Base-by-base conservation (phyloP, 192 early-diverging fungal species). In the Chytriomyces sp. region DNA sequence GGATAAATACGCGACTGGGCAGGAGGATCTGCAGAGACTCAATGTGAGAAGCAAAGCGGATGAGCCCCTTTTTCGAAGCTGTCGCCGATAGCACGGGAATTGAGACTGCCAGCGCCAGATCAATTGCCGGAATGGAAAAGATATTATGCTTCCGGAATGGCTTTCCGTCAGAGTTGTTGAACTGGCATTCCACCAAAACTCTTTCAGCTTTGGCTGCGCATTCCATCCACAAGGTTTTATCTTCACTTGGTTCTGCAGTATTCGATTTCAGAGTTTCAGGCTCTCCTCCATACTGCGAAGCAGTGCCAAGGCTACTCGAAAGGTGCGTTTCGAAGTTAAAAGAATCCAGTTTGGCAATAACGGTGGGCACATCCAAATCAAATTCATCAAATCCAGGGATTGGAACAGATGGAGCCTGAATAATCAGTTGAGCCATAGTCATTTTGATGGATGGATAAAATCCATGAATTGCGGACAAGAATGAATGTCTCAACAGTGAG, bases 401-500 rank as follows among this genome's bases (percentile, higher is more conserved):
- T n/a, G 43, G n/a, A 10, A 13, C 23, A 18, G 28, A 10, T 6
- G 73, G 64, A 16, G 60, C 60, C 11, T 47, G 7, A 23, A 66
- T 64, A 35, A 28, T 24, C 7, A 75, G 6, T 7, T 75, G 43
- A 8, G 18, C 64, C 8, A 75, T 23, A 9, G 7, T 9, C 11
- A 75, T 24, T 8, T 11, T 13, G 26, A 75, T 4, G 9, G 73
- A 50, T 48, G 73, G 73, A 8, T 66, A 35, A 48, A 75, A 75
- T 45, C 53, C 48, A 48, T 75, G 73, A 35, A 75, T 65, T 7
- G 73, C 26, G n/a, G 73, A 64, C 10, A 75, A 35, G 48, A 75
- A 75, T 18, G 73, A n/a, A 20, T 75, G 53, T n/a, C 73, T 35
- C 16, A 75, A 43, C 43, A 75, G 35, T 7, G 73, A 75, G n/a